Evolutionary conservation across 1,284 basidiomycete species (phyloP), one percentile per base, ranked within the genome.

Genomic region (Ustilago loliicola): DNA sequence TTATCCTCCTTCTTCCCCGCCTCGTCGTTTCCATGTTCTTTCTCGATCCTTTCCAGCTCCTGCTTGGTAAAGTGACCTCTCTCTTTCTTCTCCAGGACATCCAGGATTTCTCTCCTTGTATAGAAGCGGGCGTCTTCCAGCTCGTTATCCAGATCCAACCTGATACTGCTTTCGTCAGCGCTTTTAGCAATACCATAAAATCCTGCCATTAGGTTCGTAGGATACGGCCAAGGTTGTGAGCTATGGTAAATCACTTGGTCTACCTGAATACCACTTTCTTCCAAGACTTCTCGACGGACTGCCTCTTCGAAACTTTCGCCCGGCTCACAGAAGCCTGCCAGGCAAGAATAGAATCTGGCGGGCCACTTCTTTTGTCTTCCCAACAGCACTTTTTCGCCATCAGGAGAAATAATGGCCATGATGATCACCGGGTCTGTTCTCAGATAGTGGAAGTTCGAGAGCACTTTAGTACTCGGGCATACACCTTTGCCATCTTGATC

Each of bases 91-190:
- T 88, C 86, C 40, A 97, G 88, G 9, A 94, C 91, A 0, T 88
- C 87, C 5, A 91, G 87, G 27, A 95, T 89, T 80, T 95, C 91
- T 32, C 90, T 90, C 11, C 93, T 91, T 9, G 92, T 92, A 87
- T 92, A 98, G 92, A 93, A 99, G 64, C 90, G 90, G 0, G 94
- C 95, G 83, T 98, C 95, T 85, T 93, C 92, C n/a, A 99, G 90
- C 88, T 99, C 96, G 81, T 97, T 96, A 85, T 98, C 96, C 17
- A 99, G 90, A 87, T 98, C 96, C 13, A 90, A 89, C 13, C 94
- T 90, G 77, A 98, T 92, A 2, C 90, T 90, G 56, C 93, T 89
- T 27, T 65, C 61, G 25, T 79, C 56, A 25, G 67, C 72, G 21
- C 51, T 40, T 5, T 64, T 60, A 5, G 79, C 81, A 19, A 76